phyloP scores from a whole-genome alignment of 441 rosid genomes.

The Brassica balearica region DNA sequence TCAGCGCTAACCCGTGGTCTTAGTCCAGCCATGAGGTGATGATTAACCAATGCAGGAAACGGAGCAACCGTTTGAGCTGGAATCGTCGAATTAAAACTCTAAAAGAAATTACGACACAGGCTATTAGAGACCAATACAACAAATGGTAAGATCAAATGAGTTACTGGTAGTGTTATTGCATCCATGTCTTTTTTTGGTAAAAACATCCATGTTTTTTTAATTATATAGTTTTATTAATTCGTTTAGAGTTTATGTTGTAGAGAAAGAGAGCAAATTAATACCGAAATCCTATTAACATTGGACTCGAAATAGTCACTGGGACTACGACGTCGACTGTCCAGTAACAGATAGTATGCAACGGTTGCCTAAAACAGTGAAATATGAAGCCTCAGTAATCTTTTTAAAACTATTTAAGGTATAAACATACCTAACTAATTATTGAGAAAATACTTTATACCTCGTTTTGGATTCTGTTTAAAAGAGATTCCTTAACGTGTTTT shows the following conservation, averaged over 20 bases:
- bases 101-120: not conserved
- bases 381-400: not conserved
- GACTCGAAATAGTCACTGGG: conserved; percentile 80
- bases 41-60: conserved; percentile 57
- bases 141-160: not conserved
- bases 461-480: conserved; percentile 71
- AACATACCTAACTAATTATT: not conserved
- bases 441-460: conserved; percentile 55
- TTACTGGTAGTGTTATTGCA: not conserved
- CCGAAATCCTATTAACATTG: conserved; percentile 76
- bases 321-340: conserved; percentile 74
- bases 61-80: conserved; percentile 54
- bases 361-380: conserved; percentile 67
- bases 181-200: not conserved
- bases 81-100: conserved; percentile 49
- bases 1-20: conserved; percentile 58
- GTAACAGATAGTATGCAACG: conserved; percentile 74
- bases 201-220: too few species aligned
- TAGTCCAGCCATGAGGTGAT: conserved; percentile 53
- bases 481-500: conserved; percentile 68
- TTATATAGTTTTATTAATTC: not conserved
- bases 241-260: not conserved
- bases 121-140: not conserved
- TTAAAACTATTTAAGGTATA: not conserved
- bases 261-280: conserved; percentile 35